These are phyloP conservation scores for Alternaria angustiovoidea DNA, from an alignment of 2,329 filamentous ascomycete genomes.

Conservation along the genomic window DNA sequence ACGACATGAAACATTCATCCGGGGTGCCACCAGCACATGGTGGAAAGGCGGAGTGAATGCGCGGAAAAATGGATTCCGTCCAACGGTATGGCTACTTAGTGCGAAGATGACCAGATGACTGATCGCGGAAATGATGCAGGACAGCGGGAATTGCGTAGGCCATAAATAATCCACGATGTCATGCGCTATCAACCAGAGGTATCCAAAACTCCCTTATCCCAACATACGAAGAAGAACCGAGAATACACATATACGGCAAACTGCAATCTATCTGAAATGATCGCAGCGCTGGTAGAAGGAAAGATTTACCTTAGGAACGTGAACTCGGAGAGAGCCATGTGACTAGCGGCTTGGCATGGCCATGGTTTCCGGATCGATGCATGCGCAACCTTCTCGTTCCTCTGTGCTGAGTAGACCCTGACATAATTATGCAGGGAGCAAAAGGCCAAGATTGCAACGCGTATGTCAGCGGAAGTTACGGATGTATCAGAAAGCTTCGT, in stretches of 20 bases:
- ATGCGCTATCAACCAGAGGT: not conserved
- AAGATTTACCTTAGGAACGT: not conserved
- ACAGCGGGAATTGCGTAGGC: not conserved
- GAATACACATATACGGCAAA: not conserved
- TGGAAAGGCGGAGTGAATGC: not conserved
- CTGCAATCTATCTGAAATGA: not conserved
- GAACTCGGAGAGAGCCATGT: not conserved
- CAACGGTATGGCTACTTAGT: not conserved
- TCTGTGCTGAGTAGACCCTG: not conserved
- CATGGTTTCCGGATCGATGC: not conserved
- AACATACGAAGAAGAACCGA: not conserved
- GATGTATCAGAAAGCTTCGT: not conserved
- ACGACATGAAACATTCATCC: not conserved
- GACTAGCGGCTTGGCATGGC: not conserved
- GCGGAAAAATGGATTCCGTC: slow-evolving; percentile 6
- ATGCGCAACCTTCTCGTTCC: not conserved
- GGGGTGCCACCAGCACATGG: not conserved
- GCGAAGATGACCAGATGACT: not conserved
- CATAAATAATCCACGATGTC: not conserved
- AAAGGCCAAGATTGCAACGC: not conserved
- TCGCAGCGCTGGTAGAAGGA: not conserved
- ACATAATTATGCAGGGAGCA: not conserved
- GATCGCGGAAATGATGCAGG: not conserved
- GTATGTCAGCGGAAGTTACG: not conserved
- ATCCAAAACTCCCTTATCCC: not conserved